Evolutionary conservation across 2,329 filamentous ascomycete genomes (phyloP).

Genomic region (Aurifilum marmelostoma): DNA sequence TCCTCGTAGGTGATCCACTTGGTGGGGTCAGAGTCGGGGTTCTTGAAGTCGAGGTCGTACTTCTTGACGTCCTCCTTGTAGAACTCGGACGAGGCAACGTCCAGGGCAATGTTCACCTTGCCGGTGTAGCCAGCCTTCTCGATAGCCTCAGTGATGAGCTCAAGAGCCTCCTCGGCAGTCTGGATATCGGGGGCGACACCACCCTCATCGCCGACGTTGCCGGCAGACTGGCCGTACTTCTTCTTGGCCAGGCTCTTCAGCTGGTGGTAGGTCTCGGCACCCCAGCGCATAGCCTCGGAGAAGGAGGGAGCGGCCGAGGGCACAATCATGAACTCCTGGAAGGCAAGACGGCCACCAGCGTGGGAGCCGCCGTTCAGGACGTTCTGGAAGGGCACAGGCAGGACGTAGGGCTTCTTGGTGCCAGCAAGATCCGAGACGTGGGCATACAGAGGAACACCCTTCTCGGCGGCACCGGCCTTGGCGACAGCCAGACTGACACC

Average conservation of each 20-base stretch:
- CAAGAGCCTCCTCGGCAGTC: constrained; percentile 92
- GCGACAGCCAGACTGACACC: constrained; percentile 83
- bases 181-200: constrained; percentile 99
- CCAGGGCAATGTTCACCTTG: constrained; percentile 98
- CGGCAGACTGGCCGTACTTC: constrained; percentile 98
- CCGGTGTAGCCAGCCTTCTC: constrained; percentile 94
- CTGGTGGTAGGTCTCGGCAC: constrained; percentile 96
- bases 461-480: constrained; percentile 88
- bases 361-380: constrained; percentile 93
- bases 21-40: constrained; percentile 90
- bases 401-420: constrained; percentile 89
- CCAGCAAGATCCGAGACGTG: constrained; percentile 86
- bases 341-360: constrained; percentile 92
- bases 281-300: constrained; percentile 94
- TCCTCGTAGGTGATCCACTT: constrained; percentile 99
- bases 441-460: constrained; percentile 83
- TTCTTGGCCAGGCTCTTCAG: constrained; percentile 98
- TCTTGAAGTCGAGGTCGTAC: constrained; percentile 99
- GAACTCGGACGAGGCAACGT: constrained; percentile 98
- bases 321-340: constrained; percentile 97
- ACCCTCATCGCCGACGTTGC: constrained; percentile 99
- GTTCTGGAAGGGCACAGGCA: constrained; percentile 92
- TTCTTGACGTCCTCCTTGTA: constrained; percentile 98
- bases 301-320: constrained; percentile 85
- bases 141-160: constrained; percentile 88